Conservation (phyloP, 768 basidiomycete species). For the Panus rudis region DNA sequence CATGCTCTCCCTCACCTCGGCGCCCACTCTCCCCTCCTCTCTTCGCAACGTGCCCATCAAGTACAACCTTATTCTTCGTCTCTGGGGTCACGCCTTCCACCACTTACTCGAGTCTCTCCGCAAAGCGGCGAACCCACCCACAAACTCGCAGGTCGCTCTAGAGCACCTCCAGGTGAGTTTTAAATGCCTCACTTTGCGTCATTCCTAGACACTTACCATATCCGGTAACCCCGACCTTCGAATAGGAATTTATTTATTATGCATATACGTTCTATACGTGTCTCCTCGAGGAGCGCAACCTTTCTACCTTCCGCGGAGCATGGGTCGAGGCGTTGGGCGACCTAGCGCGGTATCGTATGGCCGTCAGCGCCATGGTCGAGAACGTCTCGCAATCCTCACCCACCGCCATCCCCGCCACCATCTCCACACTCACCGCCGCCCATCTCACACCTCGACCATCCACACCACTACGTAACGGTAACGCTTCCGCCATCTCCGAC, state of each 20-base stretch:
- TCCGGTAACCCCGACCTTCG: not conserved
- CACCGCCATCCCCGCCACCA: constrained; percentile 37
- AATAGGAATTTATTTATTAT: constrained; percentile 80
- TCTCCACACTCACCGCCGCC: constrained; percentile 34
- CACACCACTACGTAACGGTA: constrained; percentile 5
- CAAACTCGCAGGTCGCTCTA: constrained; percentile 56
- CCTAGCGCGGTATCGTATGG: constrained; percentile 91
- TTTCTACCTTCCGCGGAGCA: constrained; percentile 63
- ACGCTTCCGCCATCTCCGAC: constrained; percentile 14
- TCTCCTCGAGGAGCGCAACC: constrained; percentile 73
- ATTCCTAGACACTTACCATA: not conserved
- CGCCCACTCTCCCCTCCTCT: constrained; percentile 83
- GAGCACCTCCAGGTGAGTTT: constrained; percentile 67
- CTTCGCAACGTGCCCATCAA: constrained; percentile 85
- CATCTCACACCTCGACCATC: constrained; percentile 9
- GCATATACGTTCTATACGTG: constrained; percentile 92
- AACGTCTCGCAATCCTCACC: constrained; percentile 36
- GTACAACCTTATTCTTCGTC: constrained; percentile 90
- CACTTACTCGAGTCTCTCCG: constrained; percentile 87
- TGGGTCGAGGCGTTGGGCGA: constrained; percentile 99
- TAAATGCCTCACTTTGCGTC: not conserved
- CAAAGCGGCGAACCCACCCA: constrained; percentile 52
- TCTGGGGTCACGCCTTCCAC: constrained; percentile 91
- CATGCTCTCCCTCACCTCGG: constrained; percentile 76
- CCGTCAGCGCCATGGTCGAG: constrained; percentile 81